Percentiles rank a stretch among this genome's conserved stretches.
Conservation (phyloP, 2,329 filamentous ascomycete genomes). For the Fusarium guadeloupense region DNA sequence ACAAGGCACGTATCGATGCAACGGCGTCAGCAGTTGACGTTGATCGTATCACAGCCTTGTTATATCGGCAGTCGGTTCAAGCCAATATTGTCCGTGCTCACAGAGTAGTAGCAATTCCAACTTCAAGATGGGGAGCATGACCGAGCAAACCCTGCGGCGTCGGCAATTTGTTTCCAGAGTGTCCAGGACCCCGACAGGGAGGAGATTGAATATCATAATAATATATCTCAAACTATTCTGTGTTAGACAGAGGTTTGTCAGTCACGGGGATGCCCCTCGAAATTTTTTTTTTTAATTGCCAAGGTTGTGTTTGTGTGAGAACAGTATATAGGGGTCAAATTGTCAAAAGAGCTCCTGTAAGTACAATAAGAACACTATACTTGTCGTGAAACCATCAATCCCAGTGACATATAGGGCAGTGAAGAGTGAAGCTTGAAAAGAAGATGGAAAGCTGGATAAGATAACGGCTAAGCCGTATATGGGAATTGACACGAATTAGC, state of each 20-base stretch:
- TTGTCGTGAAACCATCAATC: neutral
- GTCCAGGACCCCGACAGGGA: neutral
- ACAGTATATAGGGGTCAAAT: neutral
- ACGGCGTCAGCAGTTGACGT: neutral
- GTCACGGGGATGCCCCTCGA: neutral
- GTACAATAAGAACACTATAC: neutral
- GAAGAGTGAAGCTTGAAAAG: neutral
- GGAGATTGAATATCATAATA: neutral
- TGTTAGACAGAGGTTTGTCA: neutral
- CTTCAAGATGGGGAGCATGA: neutral
- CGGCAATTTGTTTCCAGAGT: slow-evolving; percentile 23
- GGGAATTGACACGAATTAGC: slow-evolving; percentile 20
- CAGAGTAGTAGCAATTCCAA: slow-evolving; percentile 4
- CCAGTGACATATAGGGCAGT: neutral
- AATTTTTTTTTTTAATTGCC: neutral
- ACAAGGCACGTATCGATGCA: slow-evolving; percentile 6
- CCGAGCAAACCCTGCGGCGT: slow-evolving; percentile 8
- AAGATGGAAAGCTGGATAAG: neutral
- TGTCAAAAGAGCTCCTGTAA: neutral
- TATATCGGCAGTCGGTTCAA: slow-evolving; percentile 5
- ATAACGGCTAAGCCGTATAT: slow-evolving; percentile 27
- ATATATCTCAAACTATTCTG: slow-evolving; percentile 6
- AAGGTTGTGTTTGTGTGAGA: neutral
- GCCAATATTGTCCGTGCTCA: slow-evolving; percentile 2
- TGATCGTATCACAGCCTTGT: neutral